phyloP scores from a whole-genome alignment of 176 grass and related monocot genomes.

The Bromus sterilis region DNA sequence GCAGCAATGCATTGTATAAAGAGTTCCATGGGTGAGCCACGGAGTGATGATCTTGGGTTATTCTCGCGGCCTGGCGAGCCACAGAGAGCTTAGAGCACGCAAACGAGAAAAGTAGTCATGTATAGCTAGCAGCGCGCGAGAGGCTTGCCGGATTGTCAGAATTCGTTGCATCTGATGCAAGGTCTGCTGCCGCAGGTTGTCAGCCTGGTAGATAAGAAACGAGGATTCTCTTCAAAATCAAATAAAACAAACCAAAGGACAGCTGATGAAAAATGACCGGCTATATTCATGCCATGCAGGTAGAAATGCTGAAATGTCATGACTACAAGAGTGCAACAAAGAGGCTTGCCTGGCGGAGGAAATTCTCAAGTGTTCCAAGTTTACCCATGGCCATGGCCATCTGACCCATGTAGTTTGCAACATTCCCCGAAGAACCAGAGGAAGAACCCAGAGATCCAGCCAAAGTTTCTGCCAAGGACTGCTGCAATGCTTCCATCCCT shows the following conservation, averaged over 20 bases:
- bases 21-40: too few species aligned
- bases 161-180: slow-evolving; percentile 66
- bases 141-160: slow-evolving; percentile 47
- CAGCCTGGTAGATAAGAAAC: slow-evolving; percentile 28
- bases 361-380: slow-evolving; percentile 64
- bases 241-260: neutral
- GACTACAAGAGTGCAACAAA: neutral
- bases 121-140: slow-evolving; percentile 46
- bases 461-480: slow-evolving; percentile 65
- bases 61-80: slow-evolving; percentile 60
- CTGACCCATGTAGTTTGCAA: slow-evolving; percentile 88
- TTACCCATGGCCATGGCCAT: slow-evolving; percentile 94
- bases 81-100: slow-evolving; percentile 57
- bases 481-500: slow-evolving; percentile 52
- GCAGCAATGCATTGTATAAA: too few species aligned
- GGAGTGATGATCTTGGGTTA: neutral
- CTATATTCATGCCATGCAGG: neutral
- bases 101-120: slow-evolving; percentile 63
- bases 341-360: slow-evolving; percentile 53
- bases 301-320: neutral
- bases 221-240: neutral
- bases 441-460: slow-evolving; percentile 58
- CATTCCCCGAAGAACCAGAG: slow-evolving; percentile 62
- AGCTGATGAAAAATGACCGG: neutral
- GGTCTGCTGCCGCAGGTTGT: slow-evolving; percentile 60